phyloP scores from a whole-genome alignment of 805 yeast genomes.

The Priceomyces medius region DNA sequence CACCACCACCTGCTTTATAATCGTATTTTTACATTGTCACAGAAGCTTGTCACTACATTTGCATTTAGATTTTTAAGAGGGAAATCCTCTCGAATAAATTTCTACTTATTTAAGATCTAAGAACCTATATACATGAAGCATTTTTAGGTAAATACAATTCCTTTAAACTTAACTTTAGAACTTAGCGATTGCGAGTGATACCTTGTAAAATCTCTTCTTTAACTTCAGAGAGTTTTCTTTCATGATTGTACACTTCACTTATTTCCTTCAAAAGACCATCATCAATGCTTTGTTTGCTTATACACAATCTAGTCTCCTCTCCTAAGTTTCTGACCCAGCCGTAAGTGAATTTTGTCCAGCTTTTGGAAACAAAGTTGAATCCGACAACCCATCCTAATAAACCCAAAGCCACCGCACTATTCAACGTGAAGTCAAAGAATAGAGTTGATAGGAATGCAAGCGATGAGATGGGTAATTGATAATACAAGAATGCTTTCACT shows the following conservation, averaged over 20 bases:
- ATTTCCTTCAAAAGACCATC: conserved; percentile 37
- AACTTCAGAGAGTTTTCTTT: conserved; percentile 11
- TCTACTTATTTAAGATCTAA: neutral
- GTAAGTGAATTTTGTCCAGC: conserved; percentile 31
- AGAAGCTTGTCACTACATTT: neutral
- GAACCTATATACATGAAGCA: conserved; percentile 1
- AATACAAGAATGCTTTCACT: conserved; percentile 28
- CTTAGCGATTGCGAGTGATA: conserved; percentile 3
- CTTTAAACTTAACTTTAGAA: neutral
- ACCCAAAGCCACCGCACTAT: conserved; percentile 33
- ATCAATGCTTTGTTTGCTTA: conserved; percentile 36
- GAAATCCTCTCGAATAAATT: neutral
- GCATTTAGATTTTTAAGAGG: conserved; percentile 1
- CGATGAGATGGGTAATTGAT: conserved; percentile 38
- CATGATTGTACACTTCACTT: conserved; percentile 22
- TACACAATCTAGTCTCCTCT: conserved; percentile 36
- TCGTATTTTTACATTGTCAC: neutral
- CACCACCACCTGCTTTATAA: conserved; percentile 22
- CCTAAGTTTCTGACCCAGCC: conserved; percentile 29
- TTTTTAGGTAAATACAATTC: neutral
- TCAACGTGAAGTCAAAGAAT: conserved; percentile 31
- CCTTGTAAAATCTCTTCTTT: conserved; percentile 17
- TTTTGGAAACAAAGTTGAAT: conserved; percentile 38
- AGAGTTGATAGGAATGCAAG: conserved; percentile 31
- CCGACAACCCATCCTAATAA: conserved; percentile 42